Conservation (phyloP, 257 asterid genomes). For the Echites panduratus region DNA sequence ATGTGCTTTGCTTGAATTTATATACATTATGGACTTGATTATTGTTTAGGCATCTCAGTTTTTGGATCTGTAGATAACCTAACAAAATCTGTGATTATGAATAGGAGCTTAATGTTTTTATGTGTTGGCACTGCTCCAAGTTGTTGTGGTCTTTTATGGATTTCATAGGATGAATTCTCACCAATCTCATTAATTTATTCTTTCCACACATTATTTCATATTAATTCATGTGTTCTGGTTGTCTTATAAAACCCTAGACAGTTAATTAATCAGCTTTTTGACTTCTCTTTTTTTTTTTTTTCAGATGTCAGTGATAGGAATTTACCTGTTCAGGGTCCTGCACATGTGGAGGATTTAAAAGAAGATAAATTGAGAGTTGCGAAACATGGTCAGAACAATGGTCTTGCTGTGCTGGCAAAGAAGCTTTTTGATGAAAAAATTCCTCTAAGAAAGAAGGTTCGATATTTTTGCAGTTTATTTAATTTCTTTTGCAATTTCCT, state of each 20-base stretch:
- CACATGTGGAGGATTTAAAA: slow-evolving; percentile 24
- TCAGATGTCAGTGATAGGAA: slow-evolving; percentile 51
- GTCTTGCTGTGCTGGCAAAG: slow-evolving; percentile 30
- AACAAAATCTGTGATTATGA: not conserved
- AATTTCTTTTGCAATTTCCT: not conserved
- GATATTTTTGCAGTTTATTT: not conserved
- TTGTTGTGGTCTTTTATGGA: not conserved
- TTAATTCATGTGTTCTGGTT: not conserved
- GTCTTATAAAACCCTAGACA: slow-evolving; percentile 5
- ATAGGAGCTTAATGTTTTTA: not conserved
- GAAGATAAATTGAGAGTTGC: slow-evolving; percentile 17
- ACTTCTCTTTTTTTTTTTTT: slow-evolving; percentile 23
- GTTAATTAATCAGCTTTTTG: slow-evolving; percentile 1
- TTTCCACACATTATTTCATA: not conserved
- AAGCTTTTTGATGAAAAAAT: slow-evolving; percentile 49
- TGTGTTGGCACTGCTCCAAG: not conserved
- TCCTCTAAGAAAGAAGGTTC: slow-evolving; percentile 62
- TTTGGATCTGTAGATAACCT: not conserved
- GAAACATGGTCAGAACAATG: slow-evolving; percentile 23
- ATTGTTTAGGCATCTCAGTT: not conserved
- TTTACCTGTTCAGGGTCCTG: slow-evolving; percentile 22
- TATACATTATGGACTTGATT: not conserved
- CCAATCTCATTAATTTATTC: not conserved
- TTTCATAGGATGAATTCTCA: not conserved
- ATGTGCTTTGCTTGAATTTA: not conserved